Evolutionary conservation across 352 stramenopile genomes (phyloP).

Genomic region (Phytopythium oedochilum): DNA sequence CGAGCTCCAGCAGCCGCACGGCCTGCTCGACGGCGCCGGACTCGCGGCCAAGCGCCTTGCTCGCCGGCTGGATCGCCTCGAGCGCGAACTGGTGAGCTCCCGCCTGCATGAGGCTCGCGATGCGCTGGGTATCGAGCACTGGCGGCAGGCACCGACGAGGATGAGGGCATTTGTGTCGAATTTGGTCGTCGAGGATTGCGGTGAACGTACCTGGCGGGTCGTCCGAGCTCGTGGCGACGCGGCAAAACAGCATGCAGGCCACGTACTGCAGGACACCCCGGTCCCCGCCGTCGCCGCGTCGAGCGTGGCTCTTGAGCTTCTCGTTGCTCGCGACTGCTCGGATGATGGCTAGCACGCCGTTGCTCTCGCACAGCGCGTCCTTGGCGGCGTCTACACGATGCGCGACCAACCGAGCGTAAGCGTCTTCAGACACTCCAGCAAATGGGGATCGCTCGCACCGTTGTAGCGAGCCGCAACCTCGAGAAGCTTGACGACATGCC

Average conservation of each 20-base stretch:
- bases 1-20: constrained; percentile 41
- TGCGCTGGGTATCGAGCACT: constrained; percentile 20
- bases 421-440: too few relatives aligned
- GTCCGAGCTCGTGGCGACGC: constrained; percentile 19
- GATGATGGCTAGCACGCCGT: background rate
- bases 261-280: constrained; percentile 31
- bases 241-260: constrained; percentile 47
- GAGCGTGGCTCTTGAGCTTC: background rate
- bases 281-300: background rate
- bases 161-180: background rate
- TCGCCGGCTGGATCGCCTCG: constrained; percentile 32
- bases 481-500: constrained; percentile 50
- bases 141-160: background rate
- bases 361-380: constrained; percentile 26
- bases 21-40: constrained; percentile 35
- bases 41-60: too few relatives aligned
- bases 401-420: too few relatives aligned
- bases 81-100: constrained; percentile 46
- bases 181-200: too few relatives aligned
- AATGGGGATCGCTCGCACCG: constrained; percentile 18
- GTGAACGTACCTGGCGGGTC: constrained; percentile 16
- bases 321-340: background rate
- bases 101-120: constrained; percentile 31
- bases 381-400: constrained; percentile 41
- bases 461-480: constrained; percentile 34